Evolutionary conservation across 768 basidiomycete genomes (phyloP).

Genomic region (Galerina sulciceps): DNA sequence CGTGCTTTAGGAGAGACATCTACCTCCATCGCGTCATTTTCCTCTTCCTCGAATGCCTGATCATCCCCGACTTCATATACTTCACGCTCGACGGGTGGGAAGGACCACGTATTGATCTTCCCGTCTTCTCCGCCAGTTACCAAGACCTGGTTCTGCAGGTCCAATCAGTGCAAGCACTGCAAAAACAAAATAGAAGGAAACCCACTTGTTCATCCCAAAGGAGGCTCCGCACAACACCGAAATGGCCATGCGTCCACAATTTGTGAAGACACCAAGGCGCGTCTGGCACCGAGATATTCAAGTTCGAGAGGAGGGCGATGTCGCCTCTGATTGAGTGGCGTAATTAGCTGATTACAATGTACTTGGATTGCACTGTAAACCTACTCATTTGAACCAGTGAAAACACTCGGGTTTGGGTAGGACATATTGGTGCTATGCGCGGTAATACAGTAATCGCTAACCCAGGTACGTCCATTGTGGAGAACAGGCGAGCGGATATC

Average conservation of each 20-base stretch:
- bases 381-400: conserved; percentile 79
- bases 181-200: background rate
- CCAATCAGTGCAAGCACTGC: background rate
- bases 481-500: conserved; percentile 72
- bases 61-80: background rate
- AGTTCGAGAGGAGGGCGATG: conserved; percentile 54
- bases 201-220: conserved; percentile 59
- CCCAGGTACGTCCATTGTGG: conserved; percentile 64
- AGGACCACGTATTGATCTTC: conserved; percentile 30
- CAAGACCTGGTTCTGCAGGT: conserved; percentile 25
- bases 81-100: conserved; percentile 15
- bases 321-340: conserved; percentile 51
- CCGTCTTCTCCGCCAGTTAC: conserved; percentile 38
- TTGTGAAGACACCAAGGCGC: conserved; percentile 55
- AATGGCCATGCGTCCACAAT: conserved; percentile 59
- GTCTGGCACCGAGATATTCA: conserved; percentile 36
- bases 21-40: conserved; percentile 19
- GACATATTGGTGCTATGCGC: conserved; percentile 42
- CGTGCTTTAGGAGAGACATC: conserved; percentile 20
- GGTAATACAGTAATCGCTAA: conserved; percentile 77
- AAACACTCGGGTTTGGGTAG: conserved; percentile 50
- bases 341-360: background rate
- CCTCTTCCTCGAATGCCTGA: conserved; percentile 8
- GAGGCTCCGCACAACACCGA: conserved; percentile 59
- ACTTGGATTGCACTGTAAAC: conserved; percentile 16